phyloP scores from a whole-genome alignment of 163 green algal species.

The Trebouxia gelatinosa region DNA sequence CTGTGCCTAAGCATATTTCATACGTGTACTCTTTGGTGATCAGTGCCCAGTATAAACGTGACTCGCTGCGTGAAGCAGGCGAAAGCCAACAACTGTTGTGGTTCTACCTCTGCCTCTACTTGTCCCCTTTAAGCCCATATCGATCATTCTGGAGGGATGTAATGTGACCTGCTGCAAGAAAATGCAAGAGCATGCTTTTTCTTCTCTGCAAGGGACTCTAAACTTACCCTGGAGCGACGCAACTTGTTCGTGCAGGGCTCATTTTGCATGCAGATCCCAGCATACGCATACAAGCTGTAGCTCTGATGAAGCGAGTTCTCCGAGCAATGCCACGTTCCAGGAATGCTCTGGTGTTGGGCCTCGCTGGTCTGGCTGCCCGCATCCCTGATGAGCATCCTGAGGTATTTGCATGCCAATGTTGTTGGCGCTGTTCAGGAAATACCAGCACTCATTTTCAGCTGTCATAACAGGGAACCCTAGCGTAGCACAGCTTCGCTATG shows the following conservation, averaged over 20 bases:
- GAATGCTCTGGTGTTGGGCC: conserved; percentile 51
- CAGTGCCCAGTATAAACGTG: no score
- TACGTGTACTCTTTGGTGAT: no score
- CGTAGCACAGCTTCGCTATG: neutral
- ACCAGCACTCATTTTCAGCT: neutral
- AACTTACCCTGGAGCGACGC: neutral
- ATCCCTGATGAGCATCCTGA: conserved; percentile 66
- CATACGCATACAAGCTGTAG: conserved; percentile 46
- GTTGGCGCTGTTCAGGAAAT: neutral
- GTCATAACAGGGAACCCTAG: neutral
- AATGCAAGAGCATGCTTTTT: neutral
- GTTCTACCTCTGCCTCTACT: no score
- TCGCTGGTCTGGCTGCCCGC: conserved; percentile 46
- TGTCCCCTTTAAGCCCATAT: no score
- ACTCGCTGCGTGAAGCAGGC: no score
- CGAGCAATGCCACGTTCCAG: conserved; percentile 51
- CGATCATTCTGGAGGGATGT: no score
- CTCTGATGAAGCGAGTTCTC: conserved; percentile 57
- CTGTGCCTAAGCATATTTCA: no score
- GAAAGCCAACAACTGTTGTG: no score
- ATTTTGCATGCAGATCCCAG: conserved; percentile 50
- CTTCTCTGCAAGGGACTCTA: neutral
- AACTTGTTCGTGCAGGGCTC: conserved; percentile 2
- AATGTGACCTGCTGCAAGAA: neutral
- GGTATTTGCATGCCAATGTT: conserved; percentile 31